Conservation (phyloP, 2,329 filamentous ascomycete species). For the Neophaeococcomyces aloes region DNA sequence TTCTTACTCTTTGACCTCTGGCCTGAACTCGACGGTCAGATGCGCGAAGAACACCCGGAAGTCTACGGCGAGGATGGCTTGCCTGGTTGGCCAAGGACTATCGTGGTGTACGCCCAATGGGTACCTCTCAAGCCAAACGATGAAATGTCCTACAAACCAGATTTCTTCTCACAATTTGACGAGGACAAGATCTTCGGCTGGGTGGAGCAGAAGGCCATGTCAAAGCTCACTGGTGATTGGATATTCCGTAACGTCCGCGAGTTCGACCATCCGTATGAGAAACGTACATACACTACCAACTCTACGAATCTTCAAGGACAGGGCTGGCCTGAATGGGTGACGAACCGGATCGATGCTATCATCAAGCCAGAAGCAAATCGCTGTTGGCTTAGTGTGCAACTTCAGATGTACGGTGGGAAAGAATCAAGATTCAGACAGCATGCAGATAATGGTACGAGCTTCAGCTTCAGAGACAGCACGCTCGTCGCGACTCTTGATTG, state of each 20-base stretch:
- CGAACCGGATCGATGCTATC: constrained; percentile 30
- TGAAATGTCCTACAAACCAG: constrained; percentile 27
- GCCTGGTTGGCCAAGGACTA: constrained; percentile 31
- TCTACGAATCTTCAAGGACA: constrained; percentile 33
- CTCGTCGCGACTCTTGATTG: constrained; percentile 34
- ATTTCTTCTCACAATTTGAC: constrained; percentile 33
- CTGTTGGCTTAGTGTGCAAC: constrained; percentile 37
- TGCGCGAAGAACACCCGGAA: constrained; percentile 29
- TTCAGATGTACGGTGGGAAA: constrained; percentile 38
- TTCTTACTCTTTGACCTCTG: constrained; percentile 30
- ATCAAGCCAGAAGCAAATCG: constrained; percentile 28
- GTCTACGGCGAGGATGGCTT: constrained; percentile 30
- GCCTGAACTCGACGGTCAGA: constrained; percentile 29
- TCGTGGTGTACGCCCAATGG: constrained; percentile 42
- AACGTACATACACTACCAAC: constrained; percentile 31
- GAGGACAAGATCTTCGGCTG: constrained; percentile 26
- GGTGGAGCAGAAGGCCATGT: constrained; percentile 33
- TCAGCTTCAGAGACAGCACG: constrained; percentile 39
- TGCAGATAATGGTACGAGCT: constrained; percentile 37
- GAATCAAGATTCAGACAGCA: constrained; percentile 35
- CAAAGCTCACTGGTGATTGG: constrained; percentile 36
- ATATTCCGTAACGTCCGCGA: constrained; percentile 38
- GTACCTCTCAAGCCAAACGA: constrained; percentile 32
- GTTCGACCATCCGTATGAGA: constrained; percentile 41
- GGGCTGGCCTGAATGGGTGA: constrained; percentile 33